Base-by-base conservation (phyloP, 176 grass and related monocot species). In the Aegilops umbellulata region DNA sequence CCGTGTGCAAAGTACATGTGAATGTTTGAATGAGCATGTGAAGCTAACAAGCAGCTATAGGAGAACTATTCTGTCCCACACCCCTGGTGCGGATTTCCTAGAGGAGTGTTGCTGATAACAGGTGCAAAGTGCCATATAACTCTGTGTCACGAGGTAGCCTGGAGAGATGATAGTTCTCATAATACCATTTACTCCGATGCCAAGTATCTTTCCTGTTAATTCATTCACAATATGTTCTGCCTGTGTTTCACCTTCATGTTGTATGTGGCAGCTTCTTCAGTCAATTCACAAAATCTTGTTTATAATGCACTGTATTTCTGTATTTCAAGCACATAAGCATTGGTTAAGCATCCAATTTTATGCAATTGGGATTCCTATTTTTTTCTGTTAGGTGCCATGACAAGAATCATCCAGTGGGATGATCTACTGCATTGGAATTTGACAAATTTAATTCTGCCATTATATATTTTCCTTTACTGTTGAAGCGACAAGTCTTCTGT, bases 211-310 rank as follows among this genome's bases (percentile, higher is more conserved):
- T 82, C n/a, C 8, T 86, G 38, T 63, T 49, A 49, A 13, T 29
- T 49, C 71, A 71, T 62, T 76, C 4, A 82, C 25, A 35, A 46
- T 35, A 42, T 89, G 47, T 14, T 80, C 60, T 51, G 47, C n/a
- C 20, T 63, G 7, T 41, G 39, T 30, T 80, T 57, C 13, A 22
- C 14, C 26, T 80, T 19, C 31, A 39, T 74, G 63, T 80, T 24
- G 24, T 58, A 60, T 84, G 42, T 14, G 5, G 2, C 65, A 23
- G 35, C 42, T 30, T 79, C 10, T 46, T 27, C 79, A 44, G 8
- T 58, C 10, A 73, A 41, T 53, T 78, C 46, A 26, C 34, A 35
- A 74, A 58, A 57, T 66, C 11, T 66, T 71, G 11, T 49, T 80
- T 74, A 51, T 34, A 55, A 12, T 36, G 22, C 13, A 53, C 26